A percentile compares a stretch with the other conserved stretches of the same genome.
These are phyloP conservation scores for Canavalia ensiformis DNA, from an alignment of 306 rosid species.

Conservation along the genomic window DNA sequence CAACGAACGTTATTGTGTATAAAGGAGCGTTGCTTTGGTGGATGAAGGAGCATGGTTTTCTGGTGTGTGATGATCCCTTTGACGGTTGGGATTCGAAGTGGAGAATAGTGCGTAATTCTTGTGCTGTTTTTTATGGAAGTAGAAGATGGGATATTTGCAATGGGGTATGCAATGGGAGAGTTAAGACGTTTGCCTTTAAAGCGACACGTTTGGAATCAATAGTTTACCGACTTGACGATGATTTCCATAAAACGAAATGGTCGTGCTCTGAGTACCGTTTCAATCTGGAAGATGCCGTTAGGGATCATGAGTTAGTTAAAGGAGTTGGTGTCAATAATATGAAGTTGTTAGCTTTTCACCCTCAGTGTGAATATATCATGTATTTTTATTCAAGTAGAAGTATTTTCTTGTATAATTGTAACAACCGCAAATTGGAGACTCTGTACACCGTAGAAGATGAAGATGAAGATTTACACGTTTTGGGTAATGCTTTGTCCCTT, in stretches of 20 bases:
- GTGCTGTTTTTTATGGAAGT: no score
- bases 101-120: neutral
- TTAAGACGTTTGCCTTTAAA: neutral
- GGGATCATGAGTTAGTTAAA: neutral
- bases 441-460: neutral
- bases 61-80: conserved; percentile 4
- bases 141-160: neutral
- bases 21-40: neutral
- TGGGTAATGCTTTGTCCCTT: neutral
- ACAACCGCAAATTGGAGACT: neutral
- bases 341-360: neutral
- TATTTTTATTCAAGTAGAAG: neutral
- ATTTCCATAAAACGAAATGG: no score
- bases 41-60: neutral
- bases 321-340: neutral
- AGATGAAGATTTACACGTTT: neutral
- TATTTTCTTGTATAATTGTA: neutral
- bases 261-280: no score
- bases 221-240: neutral
- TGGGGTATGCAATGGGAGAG: neutral
- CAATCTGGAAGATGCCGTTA: no score
- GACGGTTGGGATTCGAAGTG: neutral
- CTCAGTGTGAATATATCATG: neutral
- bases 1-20: neutral
- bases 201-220: rapidly evolving